Base-by-base conservation (phyloP, 306 rosid genomes). In the Clitoria ternatea region DNA sequence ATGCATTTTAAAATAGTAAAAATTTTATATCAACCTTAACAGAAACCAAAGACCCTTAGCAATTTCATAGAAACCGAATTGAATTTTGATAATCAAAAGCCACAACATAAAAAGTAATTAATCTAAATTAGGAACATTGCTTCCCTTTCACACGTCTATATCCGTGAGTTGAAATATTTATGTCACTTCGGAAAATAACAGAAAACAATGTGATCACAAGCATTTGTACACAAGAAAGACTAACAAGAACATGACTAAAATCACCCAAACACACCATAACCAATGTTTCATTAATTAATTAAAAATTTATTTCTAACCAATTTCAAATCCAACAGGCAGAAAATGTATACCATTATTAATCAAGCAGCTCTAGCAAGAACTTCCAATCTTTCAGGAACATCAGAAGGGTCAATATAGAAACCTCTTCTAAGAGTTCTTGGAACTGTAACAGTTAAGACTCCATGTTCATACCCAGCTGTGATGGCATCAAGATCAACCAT, bases 361-460 rank as follows among this genome's bases (percentile, higher is more conserved):
- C 75, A 91, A 72, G 97, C 97, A 75, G 97, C 97, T 72, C 86
- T 83, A 22, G 96, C 97, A 14, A 82, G 90, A 79, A 72, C 65
- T 32, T 81, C 76, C 27, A 71, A 81, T 47, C 55, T 80, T 2
- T 79, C 81, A n/a, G 88, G 78, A 37, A 68, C 39, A 77, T 61
- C 88, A 65, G 82, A 77, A 20, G 85, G 85, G 48, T 87, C 87
- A 76, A 79, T 76, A n/a, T 26, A 63, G 77, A 86, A 81, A 29
- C 77, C 78, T 27, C 89, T 85, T 56, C 95, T 76, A 1, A 81
- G 55, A 42, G 53, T 70, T 36, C 86, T 89, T 10, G 94, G 96
- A 57, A 87, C 92, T 5, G 92, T 84, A 24, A 89, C 65, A 33
- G 88, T 83, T 63, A 89, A 47, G n/a, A 85, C 94, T 23, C 96